A percentile compares a stretch with the other conserved stretches of the same genome.
phyloP scores from a whole-genome alignment of 805 yeast species.

The Starmerella riodocensis region DNA sequence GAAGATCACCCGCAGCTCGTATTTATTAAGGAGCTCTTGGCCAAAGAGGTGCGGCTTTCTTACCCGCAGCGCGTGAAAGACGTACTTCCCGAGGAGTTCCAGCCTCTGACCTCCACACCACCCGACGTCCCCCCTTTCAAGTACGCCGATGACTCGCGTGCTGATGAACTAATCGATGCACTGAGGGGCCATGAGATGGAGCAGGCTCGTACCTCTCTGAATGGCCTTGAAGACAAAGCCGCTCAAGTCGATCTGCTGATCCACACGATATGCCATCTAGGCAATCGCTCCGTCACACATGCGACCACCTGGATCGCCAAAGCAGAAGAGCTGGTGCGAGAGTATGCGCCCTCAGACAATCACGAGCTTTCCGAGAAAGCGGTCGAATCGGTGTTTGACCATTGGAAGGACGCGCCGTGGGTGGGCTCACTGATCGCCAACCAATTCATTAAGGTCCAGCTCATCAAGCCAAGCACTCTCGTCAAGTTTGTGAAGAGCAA shows the following conservation, averaged over 20 bases:
- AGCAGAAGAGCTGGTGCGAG: slow-evolving; percentile 29
- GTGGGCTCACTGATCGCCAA: slow-evolving; percentile 50
- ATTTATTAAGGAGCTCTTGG: slow-evolving; percentile 64
- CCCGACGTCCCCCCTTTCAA: slow-evolving; percentile 30
- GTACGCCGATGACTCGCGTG: slow-evolving; percentile 28
- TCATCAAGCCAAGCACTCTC: slow-evolving; percentile 34
- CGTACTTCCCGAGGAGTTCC: slow-evolving; percentile 48
- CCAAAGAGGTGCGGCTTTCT: slow-evolving; percentile 74
- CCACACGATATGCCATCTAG: slow-evolving; percentile 66
- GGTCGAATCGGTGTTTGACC: slow-evolving; percentile 37
- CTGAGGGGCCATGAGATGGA: slow-evolving; percentile 27
- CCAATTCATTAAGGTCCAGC: slow-evolving; percentile 35
- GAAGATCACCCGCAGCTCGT: slow-evolving; percentile 57
- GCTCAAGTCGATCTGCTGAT: slow-evolving; percentile 38
- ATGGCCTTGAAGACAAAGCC: slow-evolving; percentile 16
- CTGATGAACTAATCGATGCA: slow-evolving; percentile 24
- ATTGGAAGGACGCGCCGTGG: slow-evolving; percentile 55
- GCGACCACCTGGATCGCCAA: slow-evolving; percentile 43
- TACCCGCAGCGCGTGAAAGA: slow-evolving; percentile 56
- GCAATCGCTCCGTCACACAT: slow-evolving; percentile 77
- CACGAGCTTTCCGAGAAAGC: slow-evolving; percentile 33
- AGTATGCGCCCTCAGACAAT: slow-evolving; percentile 22
- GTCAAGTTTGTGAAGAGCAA: slow-evolving; percentile 34
- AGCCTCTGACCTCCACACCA: slow-evolving; percentile 31
- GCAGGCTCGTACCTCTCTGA: slow-evolving; percentile 25